A percentile compares a stretch with the other conserved stretches of the same genome.
Conservation (phyloP, 257 asterid species). For the Gardenia jasminoides region DNA sequence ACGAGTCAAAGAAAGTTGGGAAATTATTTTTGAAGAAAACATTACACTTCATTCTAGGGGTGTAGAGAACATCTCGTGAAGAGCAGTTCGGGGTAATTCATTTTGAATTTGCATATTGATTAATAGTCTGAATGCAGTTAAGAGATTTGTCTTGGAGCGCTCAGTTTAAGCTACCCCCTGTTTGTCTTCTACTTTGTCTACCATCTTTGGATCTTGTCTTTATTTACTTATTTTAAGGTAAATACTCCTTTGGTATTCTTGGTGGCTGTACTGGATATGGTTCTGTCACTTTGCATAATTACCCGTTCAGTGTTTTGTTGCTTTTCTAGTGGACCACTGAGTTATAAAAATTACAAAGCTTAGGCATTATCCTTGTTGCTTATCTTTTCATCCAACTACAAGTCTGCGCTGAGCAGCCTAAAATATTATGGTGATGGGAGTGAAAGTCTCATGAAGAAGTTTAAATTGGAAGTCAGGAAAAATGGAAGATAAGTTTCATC, state of each 20-base stretch:
- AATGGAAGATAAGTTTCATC: constrained; percentile 15
- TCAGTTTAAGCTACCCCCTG: constrained; percentile 21
- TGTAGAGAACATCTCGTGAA: constrained; percentile 12
- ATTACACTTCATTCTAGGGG: neutral
- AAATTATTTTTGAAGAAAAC: neutral
- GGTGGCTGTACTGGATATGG: constrained; percentile 18
- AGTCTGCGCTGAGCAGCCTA: constrained; percentile 19
- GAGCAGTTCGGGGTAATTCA: constrained; percentile 30
- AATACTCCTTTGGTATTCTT: constrained; percentile 16
- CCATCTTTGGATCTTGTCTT: constrained; percentile 27
- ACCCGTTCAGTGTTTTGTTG: constrained; percentile 23
- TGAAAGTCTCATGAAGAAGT: constrained; percentile 13
- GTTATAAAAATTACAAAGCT: constrained; percentile 6
- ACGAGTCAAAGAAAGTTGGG: neutral
- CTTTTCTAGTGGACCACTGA: constrained; percentile 33
- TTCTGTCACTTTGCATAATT: constrained; percentile 20
- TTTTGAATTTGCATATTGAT: constrained; percentile 26
- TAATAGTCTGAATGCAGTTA: constrained; percentile 32
- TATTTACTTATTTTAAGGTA: constrained; percentile 20
- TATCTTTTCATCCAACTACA: constrained; percentile 10
- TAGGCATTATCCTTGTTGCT: constrained; percentile 16
- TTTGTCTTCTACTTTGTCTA: constrained; percentile 42
- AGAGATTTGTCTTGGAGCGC: constrained; percentile 33
- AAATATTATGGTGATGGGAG: constrained; percentile 2
- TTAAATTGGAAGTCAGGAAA: constrained; percentile 11